A percentile compares a stretch with the other conserved stretches of the same genome.
phyloP scores from a whole-genome alignment of 805 yeast genomes.

The Candida michaelii region DNA sequence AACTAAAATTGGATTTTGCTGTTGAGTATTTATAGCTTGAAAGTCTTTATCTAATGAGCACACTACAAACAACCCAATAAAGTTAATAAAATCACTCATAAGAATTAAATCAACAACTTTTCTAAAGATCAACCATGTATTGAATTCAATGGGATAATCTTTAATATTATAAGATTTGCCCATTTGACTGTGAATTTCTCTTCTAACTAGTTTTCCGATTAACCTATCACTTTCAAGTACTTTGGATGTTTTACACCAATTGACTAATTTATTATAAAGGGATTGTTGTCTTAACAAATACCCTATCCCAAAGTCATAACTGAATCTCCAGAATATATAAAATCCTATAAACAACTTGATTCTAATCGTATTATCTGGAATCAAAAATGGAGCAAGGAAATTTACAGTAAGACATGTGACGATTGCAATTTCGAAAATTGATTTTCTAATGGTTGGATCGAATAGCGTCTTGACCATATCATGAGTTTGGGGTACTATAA shows the following conservation, averaged over 20 bases:
- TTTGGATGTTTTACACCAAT: slow-evolving; percentile 45
- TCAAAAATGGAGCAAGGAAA: slow-evolving; percentile 31
- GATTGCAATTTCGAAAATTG: slow-evolving; percentile 63
- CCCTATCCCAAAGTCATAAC: slow-evolving; percentile 83
- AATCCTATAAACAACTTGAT: slow-evolving; percentile 47
- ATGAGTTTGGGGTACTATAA: slow-evolving; percentile 62
- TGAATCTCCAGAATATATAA: slow-evolving; percentile 72
- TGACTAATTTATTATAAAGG: slow-evolving; percentile 51
- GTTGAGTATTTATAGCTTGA: slow-evolving; percentile 31
- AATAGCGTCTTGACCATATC: slow-evolving; percentile 82
- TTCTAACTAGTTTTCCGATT: slow-evolving; percentile 38
- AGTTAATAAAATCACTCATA: slow-evolving; percentile 81
- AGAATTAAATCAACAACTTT: slow-evolving; percentile 77
- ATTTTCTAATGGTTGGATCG: slow-evolving; percentile 72
- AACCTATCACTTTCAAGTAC: slow-evolving; percentile 25
- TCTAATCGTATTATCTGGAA: slow-evolving; percentile 23
- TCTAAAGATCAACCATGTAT: slow-evolving; percentile 79
- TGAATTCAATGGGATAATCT: slow-evolving; percentile 65
- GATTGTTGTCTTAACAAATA: slow-evolving; percentile 65
- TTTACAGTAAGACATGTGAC: slow-evolving; percentile 35
- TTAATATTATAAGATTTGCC: slow-evolving; percentile 30
- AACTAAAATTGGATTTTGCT: slow-evolving; percentile 45
- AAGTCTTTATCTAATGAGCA: slow-evolving; percentile 38
- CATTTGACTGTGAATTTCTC: slow-evolving; percentile 40
- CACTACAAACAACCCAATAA: slow-evolving; percentile 61